These are phyloP conservation scores for Rugonectria rugulosa DNA, from an alignment of 2,329 filamentous ascomycete genomes.

Conservation along the genomic window DNA sequence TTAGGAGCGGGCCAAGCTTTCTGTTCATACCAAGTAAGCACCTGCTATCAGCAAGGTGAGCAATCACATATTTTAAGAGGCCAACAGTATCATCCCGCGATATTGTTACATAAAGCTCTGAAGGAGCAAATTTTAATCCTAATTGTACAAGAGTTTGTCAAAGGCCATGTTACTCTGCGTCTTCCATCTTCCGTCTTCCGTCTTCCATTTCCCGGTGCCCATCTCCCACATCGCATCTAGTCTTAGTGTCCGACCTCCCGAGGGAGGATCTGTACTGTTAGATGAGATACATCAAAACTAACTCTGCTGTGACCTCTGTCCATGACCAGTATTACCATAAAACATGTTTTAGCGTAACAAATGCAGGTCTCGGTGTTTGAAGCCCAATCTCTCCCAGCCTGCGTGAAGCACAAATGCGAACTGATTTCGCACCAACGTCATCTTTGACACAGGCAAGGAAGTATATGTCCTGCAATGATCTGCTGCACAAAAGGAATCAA, in stretches of 20 bases:
- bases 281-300: neutral
- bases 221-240: neutral
- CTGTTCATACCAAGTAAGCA: no score
- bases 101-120: neutral
- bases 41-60: no score
- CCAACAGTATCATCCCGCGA: neutral
- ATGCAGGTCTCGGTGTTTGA: conserved; percentile 4
- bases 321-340: conserved; percentile 36
- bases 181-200: neutral
- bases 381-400: neutral
- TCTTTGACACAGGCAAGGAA: neutral
- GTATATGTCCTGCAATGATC: neutral
- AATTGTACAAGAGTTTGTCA: conserved; percentile 12
- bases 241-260: neutral
- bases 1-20: no score
- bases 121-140: conserved; percentile 8
- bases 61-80: no score
- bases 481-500: conserved; percentile 9
- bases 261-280: neutral
- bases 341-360: conserved; percentile 30
- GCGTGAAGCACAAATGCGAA: neutral
- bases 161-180: conserved; percentile 2
- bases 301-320: conserved; percentile 19
- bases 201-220: neutral
- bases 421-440: neutral